Conservation (phyloP, 306 rosid genomes). For the Cucurbita argyrosperma region DNA sequence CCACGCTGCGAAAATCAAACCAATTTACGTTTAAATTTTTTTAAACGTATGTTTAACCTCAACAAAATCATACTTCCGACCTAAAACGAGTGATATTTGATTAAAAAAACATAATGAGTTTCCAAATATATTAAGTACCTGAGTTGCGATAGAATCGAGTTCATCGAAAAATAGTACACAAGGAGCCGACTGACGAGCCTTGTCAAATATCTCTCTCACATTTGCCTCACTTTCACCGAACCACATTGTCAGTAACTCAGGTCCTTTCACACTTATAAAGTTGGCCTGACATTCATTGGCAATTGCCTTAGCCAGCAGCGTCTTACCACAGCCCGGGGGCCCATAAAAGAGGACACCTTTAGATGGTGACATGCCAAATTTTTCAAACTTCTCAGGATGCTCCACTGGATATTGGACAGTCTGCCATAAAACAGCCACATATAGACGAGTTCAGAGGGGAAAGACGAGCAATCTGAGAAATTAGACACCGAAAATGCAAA, state of each 20-base stretch:
- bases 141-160: constrained; percentile 62
- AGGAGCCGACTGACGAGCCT: constrained; percentile 62
- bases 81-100: not conserved
- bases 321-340: constrained; percentile 63
- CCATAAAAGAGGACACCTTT: constrained; percentile 66
- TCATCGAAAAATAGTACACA: constrained; percentile 71
- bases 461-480: not conserved
- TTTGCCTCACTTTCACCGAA: constrained; percentile 71
- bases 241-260: constrained; percentile 66
- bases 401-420: constrained; percentile 65
- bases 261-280: constrained; percentile 59
- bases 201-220: constrained; percentile 56
- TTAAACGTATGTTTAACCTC: not conserved
- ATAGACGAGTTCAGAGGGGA: not conserved
- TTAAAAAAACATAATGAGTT: not conserved
- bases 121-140: constrained; percentile 14
- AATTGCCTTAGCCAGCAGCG: constrained; percentile 56
- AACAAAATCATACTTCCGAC: not conserved
- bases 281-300: constrained; percentile 64
- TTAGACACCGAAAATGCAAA: not conserved
- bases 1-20: constrained; percentile 34
- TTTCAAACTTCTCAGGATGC: constrained; percentile 71
- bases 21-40: not conserved
- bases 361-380: constrained; percentile 70
- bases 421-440: constrained; percentile 16